These are phyloP conservation scores for Rhodomyrtus tomentosa DNA, from an alignment of 345 rosid genomes.

Conservation along the genomic window DNA sequence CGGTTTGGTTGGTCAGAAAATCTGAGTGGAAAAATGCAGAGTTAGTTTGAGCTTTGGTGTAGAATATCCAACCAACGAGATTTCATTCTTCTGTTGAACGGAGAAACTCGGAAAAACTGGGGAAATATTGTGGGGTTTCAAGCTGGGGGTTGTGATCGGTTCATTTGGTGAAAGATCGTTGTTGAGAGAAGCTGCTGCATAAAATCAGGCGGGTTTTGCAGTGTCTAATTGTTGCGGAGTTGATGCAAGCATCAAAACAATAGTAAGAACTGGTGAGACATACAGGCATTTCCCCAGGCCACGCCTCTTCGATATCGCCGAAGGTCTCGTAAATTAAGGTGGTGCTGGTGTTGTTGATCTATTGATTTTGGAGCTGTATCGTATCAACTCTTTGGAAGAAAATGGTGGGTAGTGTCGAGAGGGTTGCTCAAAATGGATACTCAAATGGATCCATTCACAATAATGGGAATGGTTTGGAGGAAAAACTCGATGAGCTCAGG, in stretches of 20 bases:
- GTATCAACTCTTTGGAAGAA: conserved; percentile 4
- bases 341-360: conserved; percentile 1
- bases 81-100: conserved; percentile 12
- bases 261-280: neutral
- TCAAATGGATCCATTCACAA: conserved; percentile 35
- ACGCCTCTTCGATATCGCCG: neutral
- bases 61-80: conserved; percentile 20
- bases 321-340: neutral
- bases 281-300: neutral
- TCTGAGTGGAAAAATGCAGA: conserved; percentile 3
- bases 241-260: neutral
- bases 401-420: conserved; percentile 54
- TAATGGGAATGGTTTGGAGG: conserved; percentile 37
- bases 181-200: neutral
- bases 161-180: conserved; percentile 5
- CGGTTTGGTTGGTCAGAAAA: conserved; percentile 21
- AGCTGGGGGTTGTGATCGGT: neutral
- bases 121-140: neutral
- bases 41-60: conserved; percentile 29
- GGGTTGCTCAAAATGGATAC: conserved; percentile 2
- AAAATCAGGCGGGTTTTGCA: neutral
- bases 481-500: conserved; percentile 60
- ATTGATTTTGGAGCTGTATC: conserved; percentile 3
- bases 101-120: conserved; percentile 5
- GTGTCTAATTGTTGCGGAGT: neutral